Evolutionary conservation across 2,329 filamentous ascomycete genomes (phyloP).

Genomic region (Cercospora sp.): DNA sequence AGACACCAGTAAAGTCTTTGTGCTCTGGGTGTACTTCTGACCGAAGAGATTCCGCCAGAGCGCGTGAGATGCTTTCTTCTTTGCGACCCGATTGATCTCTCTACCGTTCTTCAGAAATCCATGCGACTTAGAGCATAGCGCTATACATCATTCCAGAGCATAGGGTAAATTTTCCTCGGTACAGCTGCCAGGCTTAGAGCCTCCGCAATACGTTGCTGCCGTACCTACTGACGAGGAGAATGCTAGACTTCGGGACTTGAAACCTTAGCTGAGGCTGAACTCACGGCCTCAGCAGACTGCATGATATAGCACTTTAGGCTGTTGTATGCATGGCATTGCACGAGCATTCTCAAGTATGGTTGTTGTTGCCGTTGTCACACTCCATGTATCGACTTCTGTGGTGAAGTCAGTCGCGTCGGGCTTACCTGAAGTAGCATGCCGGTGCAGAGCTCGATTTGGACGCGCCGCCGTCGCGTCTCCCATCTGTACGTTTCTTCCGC

Average conservation of each 20-base stretch:
- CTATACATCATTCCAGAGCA: neutral
- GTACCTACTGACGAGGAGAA: neutral
- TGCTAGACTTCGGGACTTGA: neutral
- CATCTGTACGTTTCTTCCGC: neutral
- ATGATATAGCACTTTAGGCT: neutral
- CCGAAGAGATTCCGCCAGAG: neutral
- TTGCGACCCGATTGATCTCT: neutral
- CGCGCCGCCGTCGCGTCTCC: constrained; percentile 3
- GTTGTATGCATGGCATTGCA: neutral
- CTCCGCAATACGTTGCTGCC: neutral
- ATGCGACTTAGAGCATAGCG: neutral
- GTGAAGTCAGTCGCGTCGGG: neutral
- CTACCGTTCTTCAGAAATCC: neutral
- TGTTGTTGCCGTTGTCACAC: neutral
- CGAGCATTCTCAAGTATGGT: neutral
- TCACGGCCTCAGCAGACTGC: neutral
- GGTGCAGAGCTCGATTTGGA: neutral
- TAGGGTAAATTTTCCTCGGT: neutral
- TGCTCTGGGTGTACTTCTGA: neutral
- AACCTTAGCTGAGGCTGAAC: neutral
- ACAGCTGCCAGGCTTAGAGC: neutral
- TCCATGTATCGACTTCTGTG: neutral
- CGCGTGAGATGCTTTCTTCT: neutral
- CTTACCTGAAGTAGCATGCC: neutral
- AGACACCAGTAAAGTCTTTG: neutral